phyloP scores from a whole-genome alignment of 2,329 filamentous ascomycete genomes.

The Metarhizium sp. region DNA sequence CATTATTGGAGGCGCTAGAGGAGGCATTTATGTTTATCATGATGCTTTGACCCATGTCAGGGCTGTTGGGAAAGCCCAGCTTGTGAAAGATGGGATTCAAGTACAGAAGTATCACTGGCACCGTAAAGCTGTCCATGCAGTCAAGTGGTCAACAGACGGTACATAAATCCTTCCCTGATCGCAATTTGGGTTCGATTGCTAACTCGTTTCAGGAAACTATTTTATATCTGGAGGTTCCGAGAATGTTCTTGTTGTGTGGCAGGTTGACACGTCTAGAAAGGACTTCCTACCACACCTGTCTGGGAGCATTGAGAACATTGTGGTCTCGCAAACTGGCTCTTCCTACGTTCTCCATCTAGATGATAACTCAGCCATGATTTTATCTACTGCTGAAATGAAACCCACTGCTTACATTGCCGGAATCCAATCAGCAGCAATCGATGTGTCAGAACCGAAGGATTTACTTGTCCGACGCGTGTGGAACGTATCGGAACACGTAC shows the following conservation, averaged over 20 bases:
- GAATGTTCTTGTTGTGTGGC: constrained; percentile 85
- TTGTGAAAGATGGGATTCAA: constrained; percentile 39
- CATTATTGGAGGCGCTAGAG: constrained; percentile 65
- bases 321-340: constrained; percentile 68
- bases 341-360: constrained; percentile 79
- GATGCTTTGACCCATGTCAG: constrained; percentile 57
- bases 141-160: constrained; percentile 94
- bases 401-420: constrained; percentile 78
- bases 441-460: constrained; percentile 40
- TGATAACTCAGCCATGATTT: constrained; percentile 83
- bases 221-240: constrained; percentile 88
- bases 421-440: constrained; percentile 57
- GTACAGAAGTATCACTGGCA: constrained; percentile 83
- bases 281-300: constrained; percentile 87
- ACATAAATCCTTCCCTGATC: constrained; percentile 13
- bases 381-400: constrained; percentile 83
- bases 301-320: constrained; percentile 73
- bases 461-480: constrained; percentile 44
- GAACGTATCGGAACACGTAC: constrained; percentile 31
- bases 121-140: constrained; percentile 66
- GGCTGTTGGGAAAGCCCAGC: constrained; percentile 26
- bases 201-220: constrained; percentile 62
- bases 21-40: constrained; percentile 73
- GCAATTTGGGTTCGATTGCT: constrained; percentile 13
- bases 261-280: constrained; percentile 75